Evolutionary conservation across 345 rosid species (phyloP), one percentile per base, ranked within the genome.

Genomic region (Sonneratia caseolaris): DNA sequence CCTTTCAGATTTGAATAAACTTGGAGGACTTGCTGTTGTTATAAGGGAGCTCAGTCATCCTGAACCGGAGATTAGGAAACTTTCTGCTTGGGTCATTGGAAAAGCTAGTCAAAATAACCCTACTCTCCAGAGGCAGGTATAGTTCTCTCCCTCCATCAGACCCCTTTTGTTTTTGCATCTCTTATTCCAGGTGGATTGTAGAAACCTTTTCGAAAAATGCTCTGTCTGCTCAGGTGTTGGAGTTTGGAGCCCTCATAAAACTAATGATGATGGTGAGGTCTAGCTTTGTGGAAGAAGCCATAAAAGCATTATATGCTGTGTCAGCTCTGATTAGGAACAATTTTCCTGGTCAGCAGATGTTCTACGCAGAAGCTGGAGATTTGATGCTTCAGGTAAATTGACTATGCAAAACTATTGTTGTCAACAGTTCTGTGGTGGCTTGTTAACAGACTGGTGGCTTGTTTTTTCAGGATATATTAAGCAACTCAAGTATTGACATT

Each of bases 61-160:
- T 67, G 92, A 92, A 66, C 21, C 89, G 18, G 92, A 86, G 19
- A 79, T 84, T 59, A 84, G 97, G 84, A 92, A 77, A 77, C 66
- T 85, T 74, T 89, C 99, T 73, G 98, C 99, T 45, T 95, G 99
- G 99, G 86, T 95, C 74, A 79, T 95, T 12, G 99, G 99, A 66
- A 90, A 82, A 80, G 96, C 97, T 16, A 77, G 97, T 81, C 98
- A 95, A 81, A 95, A 95, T 79, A 87, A 92, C 82, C 91, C 90
- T 14, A 74, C 81, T 79, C 83, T 92, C 79, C 96, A 95, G 84
- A 83, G 79, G 75, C 90, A 95, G 93, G 98, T 88, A 68, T 48
- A 37, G 15, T 4, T 22, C 10, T 38, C 59, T 73, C 73, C 38
- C 35, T 68, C 68, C 70, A 16, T 49, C 37, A 62, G 6, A 15